Conservation (phyloP, 306 rosid species). For the Sechiopsis laciniata region DNA sequence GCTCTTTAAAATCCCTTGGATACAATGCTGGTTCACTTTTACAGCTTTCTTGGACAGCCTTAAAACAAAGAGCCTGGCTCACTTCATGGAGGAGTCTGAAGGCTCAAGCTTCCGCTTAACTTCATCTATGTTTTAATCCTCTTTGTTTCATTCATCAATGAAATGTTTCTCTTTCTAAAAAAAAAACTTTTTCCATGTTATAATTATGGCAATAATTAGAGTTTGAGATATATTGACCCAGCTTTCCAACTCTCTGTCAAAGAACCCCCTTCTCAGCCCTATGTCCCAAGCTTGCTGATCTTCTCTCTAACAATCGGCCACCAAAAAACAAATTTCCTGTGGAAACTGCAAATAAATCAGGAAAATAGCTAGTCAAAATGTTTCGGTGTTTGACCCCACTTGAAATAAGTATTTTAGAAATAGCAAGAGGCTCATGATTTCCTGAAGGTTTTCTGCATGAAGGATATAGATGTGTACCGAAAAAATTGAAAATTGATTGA, state of each 20-base stretch:
- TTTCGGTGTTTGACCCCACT: background rate
- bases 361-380: background rate
- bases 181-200: background rate
- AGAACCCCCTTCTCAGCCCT: background rate
- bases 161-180: no score
- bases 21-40: background rate
- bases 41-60: background rate
- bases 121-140: no score
- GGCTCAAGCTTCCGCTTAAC: no score
- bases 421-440: background rate
- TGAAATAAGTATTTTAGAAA: background rate
- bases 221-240: background rate
- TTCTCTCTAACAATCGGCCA: background rate
- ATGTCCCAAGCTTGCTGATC: background rate
- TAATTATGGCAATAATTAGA: background rate
- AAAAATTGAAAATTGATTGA: slow-evolving; percentile 18
- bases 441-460: background rate
- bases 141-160: no score
- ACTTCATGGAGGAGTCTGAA: background rate
- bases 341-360: background rate
- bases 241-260: background rate
- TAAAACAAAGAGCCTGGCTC: background rate
- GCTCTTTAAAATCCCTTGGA: background rate
- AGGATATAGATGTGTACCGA: background rate
- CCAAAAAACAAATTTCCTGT: background rate